A percentile compares a stretch with the other conserved stretches of the same genome.
Conservation (phyloP, 2,329 filamentous ascomycete species). For the Pseudogymnoascus sp. region DNA sequence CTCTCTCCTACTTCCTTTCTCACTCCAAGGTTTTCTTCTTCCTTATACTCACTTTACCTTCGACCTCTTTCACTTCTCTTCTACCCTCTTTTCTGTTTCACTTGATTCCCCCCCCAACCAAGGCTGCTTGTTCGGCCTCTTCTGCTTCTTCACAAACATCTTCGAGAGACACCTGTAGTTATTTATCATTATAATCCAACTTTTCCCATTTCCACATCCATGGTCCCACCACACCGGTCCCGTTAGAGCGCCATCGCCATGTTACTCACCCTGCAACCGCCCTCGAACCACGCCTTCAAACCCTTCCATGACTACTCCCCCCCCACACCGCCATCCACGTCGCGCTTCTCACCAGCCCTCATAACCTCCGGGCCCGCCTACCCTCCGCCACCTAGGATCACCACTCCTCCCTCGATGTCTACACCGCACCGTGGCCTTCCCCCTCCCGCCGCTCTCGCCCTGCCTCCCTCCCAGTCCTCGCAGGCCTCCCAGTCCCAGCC, state of each 20-base stretch:
- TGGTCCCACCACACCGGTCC: conserved; percentile 5
- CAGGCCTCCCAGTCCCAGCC: conserved; percentile 52
- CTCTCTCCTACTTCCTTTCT: conserved; percentile 6
- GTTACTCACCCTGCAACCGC: conserved; percentile 46
- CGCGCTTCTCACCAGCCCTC: conserved; percentile 35
- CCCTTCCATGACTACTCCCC: conserved; percentile 42
- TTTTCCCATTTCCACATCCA: conserved; percentile 1
- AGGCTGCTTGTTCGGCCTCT: conserved; percentile 1
- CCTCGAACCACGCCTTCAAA: conserved; percentile 39
- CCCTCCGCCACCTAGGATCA: conserved; percentile 35
- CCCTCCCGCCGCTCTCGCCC: conserved; percentile 57
- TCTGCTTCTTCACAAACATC: conserved; percentile 5
- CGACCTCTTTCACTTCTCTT: conserved; percentile 4
- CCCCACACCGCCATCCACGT: conserved; percentile 32
- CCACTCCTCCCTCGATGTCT: conserved; percentile 54
- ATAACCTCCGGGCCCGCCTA: conserved; percentile 28
- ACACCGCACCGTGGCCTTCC: conserved; percentile 63
- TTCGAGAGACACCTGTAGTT: conserved; percentile 7
- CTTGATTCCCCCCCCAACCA: background rate
- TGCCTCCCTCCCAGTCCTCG: conserved; percentile 60
- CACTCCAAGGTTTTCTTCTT: background rate
- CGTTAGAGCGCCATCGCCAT: conserved; percentile 28
- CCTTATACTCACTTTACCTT: conserved; percentile 3
- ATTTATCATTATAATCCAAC: conserved; percentile 9
- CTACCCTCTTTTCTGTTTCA: conserved; percentile 1